These are phyloP conservation scores for Russula vinacea DNA, from an alignment of 768 basidiomycete species.

Conservation along the genomic window DNA sequence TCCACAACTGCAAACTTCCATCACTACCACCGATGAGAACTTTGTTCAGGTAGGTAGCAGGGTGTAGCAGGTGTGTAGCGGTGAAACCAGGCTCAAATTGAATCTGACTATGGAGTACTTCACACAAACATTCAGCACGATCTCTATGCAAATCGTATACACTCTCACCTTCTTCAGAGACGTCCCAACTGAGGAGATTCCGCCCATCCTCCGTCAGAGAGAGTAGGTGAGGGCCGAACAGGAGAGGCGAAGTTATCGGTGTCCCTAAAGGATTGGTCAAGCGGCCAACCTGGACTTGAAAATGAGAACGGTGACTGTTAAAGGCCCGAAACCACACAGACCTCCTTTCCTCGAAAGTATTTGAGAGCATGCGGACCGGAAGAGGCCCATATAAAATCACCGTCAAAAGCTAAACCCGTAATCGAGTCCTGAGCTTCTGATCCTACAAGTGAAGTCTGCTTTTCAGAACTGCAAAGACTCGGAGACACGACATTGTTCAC, in stretches of 20 bases:
- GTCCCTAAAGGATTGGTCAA: conserved; percentile 63
- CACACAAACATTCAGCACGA: neutral
- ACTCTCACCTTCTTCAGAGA: conserved; percentile 50
- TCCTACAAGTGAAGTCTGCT: conserved; percentile 47
- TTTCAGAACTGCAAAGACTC: neutral
- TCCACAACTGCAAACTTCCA: conserved; percentile 91
- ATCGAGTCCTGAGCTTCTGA: conserved; percentile 77
- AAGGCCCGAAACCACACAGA: conserved; percentile 32
- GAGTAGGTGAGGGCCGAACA: conserved; percentile 81
- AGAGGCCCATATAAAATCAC: conserved; percentile 81
- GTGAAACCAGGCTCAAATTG: conserved; percentile 81
- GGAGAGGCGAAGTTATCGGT: conserved; percentile 57
- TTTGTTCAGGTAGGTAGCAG: conserved; percentile 96
- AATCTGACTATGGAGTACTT: conserved; percentile 52
- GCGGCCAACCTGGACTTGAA: conserved; percentile 48
- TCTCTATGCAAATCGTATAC: neutral
- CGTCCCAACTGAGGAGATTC: conserved; percentile 77
- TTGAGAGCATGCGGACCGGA: conserved; percentile 67
- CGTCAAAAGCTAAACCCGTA: conserved; percentile 73
- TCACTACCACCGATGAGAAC: conserved; percentile 78
- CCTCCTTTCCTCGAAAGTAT: conserved; percentile 88
- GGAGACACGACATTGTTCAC: conserved; percentile 36
- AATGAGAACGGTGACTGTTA: conserved; percentile 19
- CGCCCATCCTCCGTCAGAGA: conserved; percentile 76
- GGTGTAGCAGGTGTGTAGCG: conserved; percentile 84